Conservation (phyloP, 257 asterid species). For the Solanum chiquidenum region DNA sequence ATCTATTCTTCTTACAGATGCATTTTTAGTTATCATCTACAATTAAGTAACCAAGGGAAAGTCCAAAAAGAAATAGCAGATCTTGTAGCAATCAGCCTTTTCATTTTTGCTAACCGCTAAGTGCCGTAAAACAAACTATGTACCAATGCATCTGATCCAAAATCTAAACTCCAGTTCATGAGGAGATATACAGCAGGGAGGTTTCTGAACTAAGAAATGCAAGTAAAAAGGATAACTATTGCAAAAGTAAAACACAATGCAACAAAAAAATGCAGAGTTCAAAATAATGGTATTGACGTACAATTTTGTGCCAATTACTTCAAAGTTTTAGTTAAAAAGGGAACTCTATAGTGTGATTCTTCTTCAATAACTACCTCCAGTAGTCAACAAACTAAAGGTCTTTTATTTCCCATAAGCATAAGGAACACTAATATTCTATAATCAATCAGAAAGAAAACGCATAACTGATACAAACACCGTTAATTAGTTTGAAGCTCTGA, state of each 20-base stretch:
- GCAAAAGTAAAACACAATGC: not conserved
- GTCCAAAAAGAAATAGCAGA: too few relatives aligned
- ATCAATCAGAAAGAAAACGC: not conserved
- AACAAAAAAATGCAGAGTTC: not conserved
- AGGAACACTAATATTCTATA: not conserved
- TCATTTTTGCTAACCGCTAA: not conserved
- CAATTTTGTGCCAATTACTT: not conserved
- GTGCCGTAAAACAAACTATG: not conserved
- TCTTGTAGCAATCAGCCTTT: not conserved
- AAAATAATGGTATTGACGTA: not conserved
- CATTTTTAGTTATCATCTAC: not conserved
- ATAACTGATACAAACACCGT: not conserved
- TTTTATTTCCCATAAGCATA: not conserved
- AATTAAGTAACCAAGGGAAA: not conserved
- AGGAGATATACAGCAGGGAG: not conserved
- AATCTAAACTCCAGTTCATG: not conserved
- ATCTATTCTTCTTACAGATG: not conserved
- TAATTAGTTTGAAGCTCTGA: not conserved
- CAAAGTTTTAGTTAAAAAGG: not conserved
- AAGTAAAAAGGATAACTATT: not conserved
- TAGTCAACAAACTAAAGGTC: not conserved
- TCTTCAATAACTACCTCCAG: not conserved
- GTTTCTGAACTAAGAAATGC: not conserved
- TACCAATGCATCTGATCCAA: not conserved
- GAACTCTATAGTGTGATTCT: not conserved